Evolutionary conservation across 129 eudicot species (phyloP), one percentile per base, ranked within the genome.

Genomic region (Chrysanthemum makinoi): DNA sequence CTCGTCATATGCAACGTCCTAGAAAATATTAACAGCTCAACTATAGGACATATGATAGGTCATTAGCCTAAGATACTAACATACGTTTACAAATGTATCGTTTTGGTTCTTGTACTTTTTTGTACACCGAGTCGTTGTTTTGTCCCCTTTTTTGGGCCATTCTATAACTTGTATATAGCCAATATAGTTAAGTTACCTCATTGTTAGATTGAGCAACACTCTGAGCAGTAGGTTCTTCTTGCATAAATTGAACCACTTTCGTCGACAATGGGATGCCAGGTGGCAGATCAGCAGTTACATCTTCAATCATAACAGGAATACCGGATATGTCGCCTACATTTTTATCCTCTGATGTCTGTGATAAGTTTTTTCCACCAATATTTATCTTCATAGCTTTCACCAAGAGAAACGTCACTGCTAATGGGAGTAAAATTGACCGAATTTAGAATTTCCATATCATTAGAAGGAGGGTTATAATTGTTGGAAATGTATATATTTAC

Each of bases 161-260:
- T 35, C 43, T 4, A 35, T 35, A 35, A 35, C 43, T 6, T 6
- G 8, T 35, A 35, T 26, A 26, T 22, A 22, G 24, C 1, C 1
- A 22, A 22, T 7, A 58, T 44, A 48, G 51, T 2, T 6, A 59
- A 59, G 39, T 54, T 72, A 85, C 90, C 79, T 72, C 69, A 12
- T 43, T 18, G 12, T 72, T 75, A 62, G 81, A 81, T 20, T 63
- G 17, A 62, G 72, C 10, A 15, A n/a, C 35, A 63, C 60, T 53
- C 64, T 64, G 69, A n/a, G 77, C 80, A 69, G 62, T 77, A 5
- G 75, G 69, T 65, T 65, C 79, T 74, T 78, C 78, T 64, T 75
- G 80, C 48, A 79, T 72, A 43, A 7, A 60, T 0, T 80, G 86
- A 5, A 72, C 66, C 6, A 65, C 60, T 65, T n/a, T 50, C 1